phyloP scores from a whole-genome alignment of 2,329 filamentous ascomycete genomes.

The Hyphodiscus sp. region DNA sequence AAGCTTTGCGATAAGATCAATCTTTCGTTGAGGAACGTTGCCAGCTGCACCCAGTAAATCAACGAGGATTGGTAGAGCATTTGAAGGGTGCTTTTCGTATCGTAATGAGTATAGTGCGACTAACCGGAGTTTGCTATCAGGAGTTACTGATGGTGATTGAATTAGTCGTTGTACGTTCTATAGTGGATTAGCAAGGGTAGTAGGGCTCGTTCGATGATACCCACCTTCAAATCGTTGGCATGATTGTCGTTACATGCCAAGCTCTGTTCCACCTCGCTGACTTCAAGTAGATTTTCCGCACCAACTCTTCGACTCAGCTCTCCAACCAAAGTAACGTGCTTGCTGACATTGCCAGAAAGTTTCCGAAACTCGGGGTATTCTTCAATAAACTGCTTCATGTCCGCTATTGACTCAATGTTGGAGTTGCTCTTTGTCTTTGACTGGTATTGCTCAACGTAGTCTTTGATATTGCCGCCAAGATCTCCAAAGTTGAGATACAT shows the following conservation, averaged over 20 bases:
- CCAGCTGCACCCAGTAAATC: slow-evolving; percentile 82
- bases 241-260: slow-evolving; percentile 97
- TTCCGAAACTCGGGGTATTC: slow-evolving; percentile 98
- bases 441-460: slow-evolving; percentile 97
- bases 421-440: slow-evolving; percentile 94
- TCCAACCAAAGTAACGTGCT: slow-evolving; percentile 92
- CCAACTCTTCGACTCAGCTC: slow-evolving; percentile 86
- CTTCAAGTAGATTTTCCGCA: slow-evolving; percentile 82
- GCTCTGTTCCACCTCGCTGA: slow-evolving; percentile 95
- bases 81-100: slow-evolving; percentile 81
- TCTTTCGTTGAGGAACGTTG: slow-evolving; percentile 67
- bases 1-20: slow-evolving; percentile 75
- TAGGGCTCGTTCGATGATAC: slow-evolving; percentile 11
- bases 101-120: slow-evolving; percentile 93
- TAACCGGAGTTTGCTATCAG: slow-evolving; percentile 79
- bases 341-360: slow-evolving; percentile 94
- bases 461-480: slow-evolving; percentile 91
- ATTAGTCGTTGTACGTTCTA: slow-evolving; percentile 82
- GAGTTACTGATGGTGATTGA: slow-evolving; percentile 67
- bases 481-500: slow-evolving; percentile 99
- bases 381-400: slow-evolving; percentile 99
- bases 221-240: slow-evolving; percentile 78
- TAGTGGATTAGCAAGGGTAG: slow-evolving; percentile 24
- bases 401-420: slow-evolving; percentile 92
- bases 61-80: slow-evolving; percentile 74